Evolutionary conservation across 495 filamentous ascomycete species (phyloP).

Genomic region (Pseudoneurospora amorphoporcata): DNA sequence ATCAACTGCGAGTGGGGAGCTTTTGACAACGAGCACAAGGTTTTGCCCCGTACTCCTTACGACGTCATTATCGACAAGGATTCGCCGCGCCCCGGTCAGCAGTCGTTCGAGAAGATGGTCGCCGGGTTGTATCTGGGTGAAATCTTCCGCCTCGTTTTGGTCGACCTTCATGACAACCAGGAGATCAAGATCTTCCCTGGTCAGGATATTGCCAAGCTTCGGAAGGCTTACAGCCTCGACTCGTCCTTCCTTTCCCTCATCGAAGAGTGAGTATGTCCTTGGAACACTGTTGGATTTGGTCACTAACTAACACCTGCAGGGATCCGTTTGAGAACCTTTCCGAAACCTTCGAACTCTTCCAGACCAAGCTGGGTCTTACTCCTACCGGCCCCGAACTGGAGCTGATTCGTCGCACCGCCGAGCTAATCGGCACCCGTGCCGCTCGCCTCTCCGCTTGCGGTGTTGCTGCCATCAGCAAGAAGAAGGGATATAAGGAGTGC

Average conservation of each 20-base stretch:
- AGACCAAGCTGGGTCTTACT: conserved; percentile 56
- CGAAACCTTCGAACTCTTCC: conserved; percentile 74
- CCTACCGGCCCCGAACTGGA: conserved; percentile 68
- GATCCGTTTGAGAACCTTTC: conserved; percentile 90
- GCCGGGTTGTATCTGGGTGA: conserved; percentile 92
- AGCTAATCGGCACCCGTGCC: conserved; percentile 88
- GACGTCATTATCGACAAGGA: conserved; percentile 85
- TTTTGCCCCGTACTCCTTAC: conserved; percentile 78
- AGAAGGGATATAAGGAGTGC: conserved; percentile 79
- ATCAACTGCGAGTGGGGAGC: conserved; percentile 99
- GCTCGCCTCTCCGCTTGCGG: conserved; percentile 89
- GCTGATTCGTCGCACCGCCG: conserved; percentile 74
- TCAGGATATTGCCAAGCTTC: conserved; percentile 69
- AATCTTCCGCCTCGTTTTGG: conserved; percentile 80
- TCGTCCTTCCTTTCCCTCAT: conserved; percentile 92
- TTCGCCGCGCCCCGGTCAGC: conserved; percentile 89
- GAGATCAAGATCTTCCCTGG: conserved; percentile 69
- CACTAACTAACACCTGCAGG: conserved; percentile 26
- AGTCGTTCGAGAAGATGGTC: conserved; percentile 97
- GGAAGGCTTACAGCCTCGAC: conserved; percentile 77
- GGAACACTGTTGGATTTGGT: not conserved
- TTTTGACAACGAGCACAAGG: conserved; percentile 92
- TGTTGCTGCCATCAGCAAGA: conserved; percentile 88
- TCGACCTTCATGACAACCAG: conserved; percentile 73
- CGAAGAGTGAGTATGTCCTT: conserved; percentile 51